phyloP scores from a whole-genome alignment of 805 yeast genomes.

The Zygosaccharomyces siamensis region DNA sequence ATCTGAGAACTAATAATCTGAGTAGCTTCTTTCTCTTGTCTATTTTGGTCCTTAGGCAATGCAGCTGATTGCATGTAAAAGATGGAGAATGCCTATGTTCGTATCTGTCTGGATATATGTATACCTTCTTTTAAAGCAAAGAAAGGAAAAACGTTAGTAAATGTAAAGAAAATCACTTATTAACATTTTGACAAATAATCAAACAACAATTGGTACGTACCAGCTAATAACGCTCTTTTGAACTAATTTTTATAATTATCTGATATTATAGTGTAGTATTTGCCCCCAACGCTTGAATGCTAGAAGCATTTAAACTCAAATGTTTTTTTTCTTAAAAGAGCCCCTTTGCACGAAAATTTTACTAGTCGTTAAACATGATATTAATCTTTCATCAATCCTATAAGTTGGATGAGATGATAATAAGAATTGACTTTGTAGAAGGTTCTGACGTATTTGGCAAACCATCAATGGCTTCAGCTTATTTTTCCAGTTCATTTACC shows the following conservation, averaged over 20 bases:
- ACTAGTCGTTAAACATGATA: constrained; percentile 8
- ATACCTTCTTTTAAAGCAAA: not conserved
- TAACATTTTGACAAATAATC: not conserved
- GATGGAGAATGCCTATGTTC: not conserved
- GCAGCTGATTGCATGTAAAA: constrained; percentile 23
- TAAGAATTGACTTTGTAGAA: not conserved
- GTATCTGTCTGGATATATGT: not conserved
- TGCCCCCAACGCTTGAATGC: not conserved
- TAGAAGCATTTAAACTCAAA: not conserved
- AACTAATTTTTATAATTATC: not conserved
- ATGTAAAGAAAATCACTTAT: not conserved
- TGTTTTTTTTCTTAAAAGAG: not conserved
- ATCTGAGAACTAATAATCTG: constrained; percentile 28
- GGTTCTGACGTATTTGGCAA: not conserved
- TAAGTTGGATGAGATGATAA: not conserved
- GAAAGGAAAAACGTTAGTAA: constrained; percentile 2
- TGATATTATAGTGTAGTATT: not conserved
- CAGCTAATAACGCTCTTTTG: constrained; percentile 7
- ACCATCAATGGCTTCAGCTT: not conserved
- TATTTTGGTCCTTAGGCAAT: constrained; percentile 6
- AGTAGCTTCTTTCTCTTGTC: constrained; percentile 24
- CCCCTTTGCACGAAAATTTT: constrained; percentile 9
- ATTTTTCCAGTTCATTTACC: not conserved
- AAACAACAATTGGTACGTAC: constrained; percentile 10
- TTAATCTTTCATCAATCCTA: not conserved